Evolutionary conservation across 2,329 filamentous ascomycete genomes (phyloP).

Genomic region (Juglanconis oblonga): DNA sequence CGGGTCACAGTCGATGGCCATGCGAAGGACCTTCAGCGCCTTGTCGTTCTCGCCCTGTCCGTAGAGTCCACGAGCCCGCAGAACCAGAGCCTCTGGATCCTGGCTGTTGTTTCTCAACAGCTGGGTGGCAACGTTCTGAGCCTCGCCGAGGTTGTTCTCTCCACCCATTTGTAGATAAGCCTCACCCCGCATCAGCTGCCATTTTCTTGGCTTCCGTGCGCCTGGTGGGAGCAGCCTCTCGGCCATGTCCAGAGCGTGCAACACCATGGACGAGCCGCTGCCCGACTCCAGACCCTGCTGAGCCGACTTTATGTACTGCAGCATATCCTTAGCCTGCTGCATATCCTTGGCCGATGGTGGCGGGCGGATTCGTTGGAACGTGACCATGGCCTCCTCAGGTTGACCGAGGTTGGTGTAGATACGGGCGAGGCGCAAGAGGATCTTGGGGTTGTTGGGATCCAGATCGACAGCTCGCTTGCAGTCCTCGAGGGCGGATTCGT

Average conservation of each 20-base stretch:
- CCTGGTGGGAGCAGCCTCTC: conserved; percentile 72
- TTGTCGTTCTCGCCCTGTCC: conserved; percentile 93
- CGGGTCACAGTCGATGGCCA: conserved; percentile 85
- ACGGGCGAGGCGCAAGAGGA: conserved; percentile 80
- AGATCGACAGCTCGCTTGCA: conserved; percentile 78
- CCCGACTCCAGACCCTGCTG: conserved; percentile 72
- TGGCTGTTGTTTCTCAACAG: conserved; percentile 82
- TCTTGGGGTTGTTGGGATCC: conserved; percentile 83
- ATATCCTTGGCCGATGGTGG: conserved; percentile 81
- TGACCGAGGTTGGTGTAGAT: conserved; percentile 86
- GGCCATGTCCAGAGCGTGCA: conserved; percentile 88
- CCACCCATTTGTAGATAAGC: conserved; percentile 92
- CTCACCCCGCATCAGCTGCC: conserved; percentile 89
- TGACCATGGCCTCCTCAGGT: conserved; percentile 80
- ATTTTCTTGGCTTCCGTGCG: conserved; percentile 84
- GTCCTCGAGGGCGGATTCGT: conserved; percentile 78
- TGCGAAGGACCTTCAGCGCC: conserved; percentile 86
- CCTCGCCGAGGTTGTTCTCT: conserved; percentile 83
- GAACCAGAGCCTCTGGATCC: conserved; percentile 89
- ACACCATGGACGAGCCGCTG: conserved; percentile 82
- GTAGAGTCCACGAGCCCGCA: conserved; percentile 84
- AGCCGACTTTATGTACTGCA: conserved; percentile 75
- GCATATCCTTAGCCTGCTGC: conserved; percentile 79
- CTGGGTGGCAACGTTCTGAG: conserved; percentile 87
- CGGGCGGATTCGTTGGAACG: conserved; percentile 77